These are phyloP conservation scores for Chalaropsis ovoidea DNA, from an alignment of 2,329 filamentous ascomycete genomes.

Conservation along the genomic window DNA sequence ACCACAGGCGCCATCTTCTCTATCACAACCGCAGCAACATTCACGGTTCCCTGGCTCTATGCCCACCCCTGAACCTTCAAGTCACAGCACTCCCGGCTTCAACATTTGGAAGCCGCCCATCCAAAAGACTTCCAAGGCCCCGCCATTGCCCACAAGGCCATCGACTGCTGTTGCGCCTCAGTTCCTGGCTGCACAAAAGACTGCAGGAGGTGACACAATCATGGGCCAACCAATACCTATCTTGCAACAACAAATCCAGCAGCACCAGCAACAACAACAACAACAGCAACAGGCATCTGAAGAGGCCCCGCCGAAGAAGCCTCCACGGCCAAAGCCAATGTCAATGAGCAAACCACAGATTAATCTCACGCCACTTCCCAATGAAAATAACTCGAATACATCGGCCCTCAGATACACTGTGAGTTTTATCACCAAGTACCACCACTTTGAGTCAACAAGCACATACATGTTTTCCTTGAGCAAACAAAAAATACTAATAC, in stretches of 20 bases:
- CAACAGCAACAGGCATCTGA: background rate
- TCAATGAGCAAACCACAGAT: background rate
- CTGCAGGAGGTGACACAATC: slow-evolving; percentile 16
- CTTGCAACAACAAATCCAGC: slow-evolving; percentile 20
- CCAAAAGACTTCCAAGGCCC: slow-evolving; percentile 35
- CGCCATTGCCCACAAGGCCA: slow-evolving; percentile 27
- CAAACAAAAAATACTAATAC: background rate
- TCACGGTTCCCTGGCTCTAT: slow-evolving; percentile 3
- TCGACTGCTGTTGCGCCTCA: slow-evolving; percentile 27
- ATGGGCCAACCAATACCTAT: slow-evolving; percentile 27
- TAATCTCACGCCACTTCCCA: background rate
- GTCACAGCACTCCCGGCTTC: slow-evolving; percentile 28
- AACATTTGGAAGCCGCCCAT: slow-evolving; percentile 34
- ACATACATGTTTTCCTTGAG: background rate
- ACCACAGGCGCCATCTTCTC: slow-evolving; percentile 15
- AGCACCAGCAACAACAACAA: background rate
- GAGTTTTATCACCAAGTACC: background rate
- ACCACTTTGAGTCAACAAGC: background rate
- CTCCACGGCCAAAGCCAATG: slow-evolving; percentile 15
- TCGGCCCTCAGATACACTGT: background rate
- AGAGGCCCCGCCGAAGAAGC: slow-evolving; percentile 16
- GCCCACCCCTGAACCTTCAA: background rate
- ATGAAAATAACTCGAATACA: background rate
- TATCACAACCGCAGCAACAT: slow-evolving; percentile 14
- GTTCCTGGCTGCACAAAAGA: slow-evolving; percentile 24